phyloP scores from a whole-genome alignment of 495 filamentous ascomycete genomes.

The Apodospora peruviana region DNA sequence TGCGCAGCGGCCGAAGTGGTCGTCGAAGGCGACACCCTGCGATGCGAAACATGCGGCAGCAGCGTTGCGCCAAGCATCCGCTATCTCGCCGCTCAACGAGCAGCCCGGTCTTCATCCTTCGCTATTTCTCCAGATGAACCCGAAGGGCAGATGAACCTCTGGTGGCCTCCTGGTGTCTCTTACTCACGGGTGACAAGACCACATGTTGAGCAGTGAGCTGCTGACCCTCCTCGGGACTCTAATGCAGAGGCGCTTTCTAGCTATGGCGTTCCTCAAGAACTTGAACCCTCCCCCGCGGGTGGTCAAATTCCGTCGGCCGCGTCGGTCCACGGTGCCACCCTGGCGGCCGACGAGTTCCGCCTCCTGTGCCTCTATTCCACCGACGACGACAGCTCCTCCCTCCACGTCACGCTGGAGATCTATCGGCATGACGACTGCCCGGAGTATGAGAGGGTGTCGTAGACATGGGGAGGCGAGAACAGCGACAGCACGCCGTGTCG shows the following conservation, averaged over 20 bases:
- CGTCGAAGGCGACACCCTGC: neutral
- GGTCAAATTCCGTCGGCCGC: neutral
- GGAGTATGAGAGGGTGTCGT: constrained; percentile 26
- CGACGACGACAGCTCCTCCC: neutral
- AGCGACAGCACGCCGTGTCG: constrained; percentile 11
- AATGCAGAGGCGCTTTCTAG: neutral
- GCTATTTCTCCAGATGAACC: neutral
- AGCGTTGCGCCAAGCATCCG: neutral
- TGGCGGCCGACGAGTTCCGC: neutral
- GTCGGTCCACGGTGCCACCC: neutral
- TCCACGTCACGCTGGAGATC: constrained; percentile 19
- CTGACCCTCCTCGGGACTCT: neutral
- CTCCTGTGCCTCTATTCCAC: neutral
- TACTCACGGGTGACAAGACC: neutral
- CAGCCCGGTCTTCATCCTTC: neutral
- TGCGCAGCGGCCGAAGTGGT: neutral
- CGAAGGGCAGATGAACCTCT: constrained; percentile 7
- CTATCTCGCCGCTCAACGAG: neutral
- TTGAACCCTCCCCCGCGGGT: neutral
- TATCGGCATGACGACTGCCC: constrained; percentile 17
- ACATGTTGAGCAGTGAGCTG: neutral
- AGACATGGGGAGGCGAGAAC: constrained; percentile 26
- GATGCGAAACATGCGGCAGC: neutral
- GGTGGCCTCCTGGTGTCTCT: constrained; percentile 3
- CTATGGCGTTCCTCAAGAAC: neutral